These are phyloP conservation scores for Solanum virginianum DNA, from an alignment of 257 asterid genomes.

Conservation along the genomic window DNA sequence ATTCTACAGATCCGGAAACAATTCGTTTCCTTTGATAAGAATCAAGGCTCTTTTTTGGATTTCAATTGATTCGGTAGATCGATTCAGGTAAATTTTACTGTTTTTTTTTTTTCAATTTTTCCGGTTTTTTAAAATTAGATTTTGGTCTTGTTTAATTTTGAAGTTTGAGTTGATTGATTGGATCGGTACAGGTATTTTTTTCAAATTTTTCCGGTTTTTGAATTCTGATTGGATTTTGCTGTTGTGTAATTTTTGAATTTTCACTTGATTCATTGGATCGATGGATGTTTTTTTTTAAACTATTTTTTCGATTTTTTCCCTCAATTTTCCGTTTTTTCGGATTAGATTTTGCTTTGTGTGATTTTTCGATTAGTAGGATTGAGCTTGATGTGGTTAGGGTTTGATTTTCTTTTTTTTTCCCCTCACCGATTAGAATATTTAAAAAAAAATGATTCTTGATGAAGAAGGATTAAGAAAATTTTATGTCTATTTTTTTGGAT, in stretches of 20 bases:
- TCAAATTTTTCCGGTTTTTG: neutral
- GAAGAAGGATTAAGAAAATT: neutral
- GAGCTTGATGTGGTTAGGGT: neutral
- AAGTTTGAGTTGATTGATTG: neutral
- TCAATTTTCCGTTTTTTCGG: neutral
- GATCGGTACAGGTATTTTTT: neutral
- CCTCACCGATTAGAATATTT: neutral
- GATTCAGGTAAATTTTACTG: neutral
- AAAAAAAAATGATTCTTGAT: neutral
- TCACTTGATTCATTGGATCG: neutral
- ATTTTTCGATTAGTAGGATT: neutral
- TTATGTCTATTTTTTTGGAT: neutral
- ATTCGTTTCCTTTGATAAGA: neutral
- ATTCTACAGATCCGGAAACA: neutral
- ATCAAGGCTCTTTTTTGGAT: neutral
- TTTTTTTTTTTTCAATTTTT: neutral
- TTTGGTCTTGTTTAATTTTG: neutral
- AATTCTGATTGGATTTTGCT: neutral
- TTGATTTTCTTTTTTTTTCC: neutral
- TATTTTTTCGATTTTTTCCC: neutral
- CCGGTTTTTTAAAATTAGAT: neutral
- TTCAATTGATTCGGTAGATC: neutral
- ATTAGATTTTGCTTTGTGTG: neutral
- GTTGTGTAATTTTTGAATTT: neutral
- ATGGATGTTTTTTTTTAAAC: neutral